phyloP scores from a whole-genome alignment of 2,329 filamentous ascomycete species.

The Paecilomyces variotii region DNA sequence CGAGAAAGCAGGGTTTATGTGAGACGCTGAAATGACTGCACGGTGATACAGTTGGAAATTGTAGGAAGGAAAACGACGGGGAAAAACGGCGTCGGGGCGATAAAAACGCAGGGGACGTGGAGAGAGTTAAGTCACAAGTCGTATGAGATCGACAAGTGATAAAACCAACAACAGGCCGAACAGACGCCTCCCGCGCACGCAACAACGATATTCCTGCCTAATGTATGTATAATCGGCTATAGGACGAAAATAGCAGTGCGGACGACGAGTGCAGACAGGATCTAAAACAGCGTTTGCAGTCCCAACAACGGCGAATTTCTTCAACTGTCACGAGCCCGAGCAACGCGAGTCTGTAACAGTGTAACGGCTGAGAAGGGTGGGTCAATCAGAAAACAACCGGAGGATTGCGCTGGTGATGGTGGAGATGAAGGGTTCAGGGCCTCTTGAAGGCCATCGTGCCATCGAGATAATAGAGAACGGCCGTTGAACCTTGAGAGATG shows the following conservation, averaged over 20 bases:
- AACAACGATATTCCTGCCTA: background rate
- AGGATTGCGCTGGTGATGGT: background rate
- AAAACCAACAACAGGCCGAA: background rate
- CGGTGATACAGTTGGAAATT: background rate
- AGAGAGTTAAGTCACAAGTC: background rate
- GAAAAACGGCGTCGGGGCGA: background rate
- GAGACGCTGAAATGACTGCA: background rate
- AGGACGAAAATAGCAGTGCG: background rate
- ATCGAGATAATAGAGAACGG: background rate
- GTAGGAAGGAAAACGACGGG: background rate
- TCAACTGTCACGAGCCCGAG: background rate
- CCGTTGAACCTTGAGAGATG: background rate
- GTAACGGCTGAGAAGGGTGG: background rate
- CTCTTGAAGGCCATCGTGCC: background rate
- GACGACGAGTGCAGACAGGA: background rate
- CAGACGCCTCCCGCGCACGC: background rate
- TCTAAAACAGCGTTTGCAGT: background rate
- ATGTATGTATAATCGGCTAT: conserved; percentile 4
- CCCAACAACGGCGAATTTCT: background rate
- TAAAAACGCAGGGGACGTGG: background rate
- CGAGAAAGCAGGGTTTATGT: background rate
- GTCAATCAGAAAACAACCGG: background rate
- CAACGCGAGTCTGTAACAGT: background rate
- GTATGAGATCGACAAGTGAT: background rate
- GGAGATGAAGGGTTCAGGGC: background rate